Evolutionary conservation across 441 rosid species (phyloP), one percentile per base, ranked within the genome.

Genomic region (Francoa sonchifolia): DNA sequence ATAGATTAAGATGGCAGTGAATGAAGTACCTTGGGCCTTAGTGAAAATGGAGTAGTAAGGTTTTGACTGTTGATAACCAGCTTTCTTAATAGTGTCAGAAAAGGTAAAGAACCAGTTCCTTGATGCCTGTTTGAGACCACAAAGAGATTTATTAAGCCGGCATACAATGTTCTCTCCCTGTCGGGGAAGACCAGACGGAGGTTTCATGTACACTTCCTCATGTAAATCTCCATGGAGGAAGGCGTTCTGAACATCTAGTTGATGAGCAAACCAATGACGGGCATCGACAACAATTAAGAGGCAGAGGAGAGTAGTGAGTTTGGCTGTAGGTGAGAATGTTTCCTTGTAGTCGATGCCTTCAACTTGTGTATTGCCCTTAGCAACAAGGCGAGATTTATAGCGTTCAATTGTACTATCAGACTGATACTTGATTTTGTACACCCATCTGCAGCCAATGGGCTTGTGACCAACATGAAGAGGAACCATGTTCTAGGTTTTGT

Each of bases 21-120:
- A 36, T 0, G 29, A 27, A 2, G 15, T 15, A 5, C 42, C 33
- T 22, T 9, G 52, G 5, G 7, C 1, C 10, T 47, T 35, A 0
- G 33, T 48, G 13, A 38, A 48, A 0, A 18, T n/a, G n/a, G 28
- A 13, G 29, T 38, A 48, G 1, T 23, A n/a, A n/a, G n/a, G n/a
- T n/a, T n/a, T n/a, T n/a, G 10, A 27, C 5, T 38, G 17, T 48
- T 5, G 33, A 26, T 19, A 15, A 8, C 33, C 19, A 25, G 11
- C 21, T 5, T 13, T 25, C 7, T 13, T 0, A 13, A 41, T 25
- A 1, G 33, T 26, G 2, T 14, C 46, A 11, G 33, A 41, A 25
- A 41, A 14, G 11, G 6, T 8, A 0, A 11, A 25, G 8, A 41
- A 26, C 33, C n/a, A 26, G 9, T 12, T 41, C 8, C 46, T 7